Conservation (phyloP, 768 basidiomycete genomes). For the Boletus sp. region DNA sequence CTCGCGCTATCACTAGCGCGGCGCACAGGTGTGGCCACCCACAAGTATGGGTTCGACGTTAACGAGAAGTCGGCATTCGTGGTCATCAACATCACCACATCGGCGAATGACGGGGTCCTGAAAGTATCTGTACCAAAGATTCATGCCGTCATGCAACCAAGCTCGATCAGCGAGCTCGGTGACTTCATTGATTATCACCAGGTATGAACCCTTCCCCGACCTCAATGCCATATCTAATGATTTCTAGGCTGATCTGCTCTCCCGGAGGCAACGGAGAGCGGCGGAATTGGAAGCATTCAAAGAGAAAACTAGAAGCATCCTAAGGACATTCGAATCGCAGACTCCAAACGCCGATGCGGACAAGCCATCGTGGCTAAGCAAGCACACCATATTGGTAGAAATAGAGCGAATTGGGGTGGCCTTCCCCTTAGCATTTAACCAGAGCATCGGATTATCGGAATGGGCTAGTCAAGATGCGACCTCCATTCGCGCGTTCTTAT, state of each 20-base stretch:
- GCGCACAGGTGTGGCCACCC: constrained; percentile 36
- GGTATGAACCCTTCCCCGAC: constrained; percentile 38
- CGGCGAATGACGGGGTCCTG: constrained; percentile 37
- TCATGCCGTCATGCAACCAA: constrained; percentile 93
- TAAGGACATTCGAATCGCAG: constrained; percentile 72
- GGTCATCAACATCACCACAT: constrained; percentile 67
- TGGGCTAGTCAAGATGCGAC: constrained; percentile 38
- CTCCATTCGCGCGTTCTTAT: constrained; percentile 77
- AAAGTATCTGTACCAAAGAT: constrained; percentile 67
- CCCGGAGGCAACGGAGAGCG: constrained; percentile 72
- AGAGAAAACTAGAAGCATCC: constrained; percentile 70
- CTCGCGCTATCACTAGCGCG: constrained; percentile 84
- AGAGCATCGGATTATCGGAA: constrained; percentile 50
- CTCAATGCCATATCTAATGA: constrained; percentile 8
- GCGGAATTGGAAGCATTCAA: constrained; percentile 81
- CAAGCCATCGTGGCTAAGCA: constrained; percentile 52
- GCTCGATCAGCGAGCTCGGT: constrained; percentile 85
- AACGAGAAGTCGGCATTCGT: constrained; percentile 81
- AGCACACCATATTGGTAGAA: constrained; percentile 52
- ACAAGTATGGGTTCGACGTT: constrained; percentile 48
- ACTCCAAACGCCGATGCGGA: constrained; percentile 25
- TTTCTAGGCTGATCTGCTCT: constrained; percentile 67
- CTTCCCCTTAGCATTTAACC: constrained; percentile 74
- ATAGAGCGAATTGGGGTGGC: constrained; percentile 81
- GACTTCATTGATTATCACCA: constrained; percentile 87